Evolutionary conservation across 2,329 filamentous ascomycete genomes (phyloP), one percentile per base, ranked within the genome.

Genomic region (Paraphoma chrysanthemicola): DNA sequence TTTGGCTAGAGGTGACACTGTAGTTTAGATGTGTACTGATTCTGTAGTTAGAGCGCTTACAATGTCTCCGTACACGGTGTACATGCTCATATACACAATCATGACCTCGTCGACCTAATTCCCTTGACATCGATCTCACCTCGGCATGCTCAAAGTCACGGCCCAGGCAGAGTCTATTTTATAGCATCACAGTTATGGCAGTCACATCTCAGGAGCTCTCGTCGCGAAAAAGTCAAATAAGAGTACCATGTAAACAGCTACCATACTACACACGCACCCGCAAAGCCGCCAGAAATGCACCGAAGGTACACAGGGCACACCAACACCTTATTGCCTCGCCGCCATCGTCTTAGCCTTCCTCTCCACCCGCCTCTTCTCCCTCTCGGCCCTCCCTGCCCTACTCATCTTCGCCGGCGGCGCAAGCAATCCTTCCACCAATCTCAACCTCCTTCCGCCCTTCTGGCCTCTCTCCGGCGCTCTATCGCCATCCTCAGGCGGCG

Each of bases 401-500:
- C 28, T 18, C n/a, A 38, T 12, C 33, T n/a, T 47, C 36, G n/a
- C 12, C 33, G 53, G 53, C n/a, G 43, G 38, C 42, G 23, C 31
- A 12, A 54, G 29, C n/a, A 41, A 28, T 4, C 36, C 43, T 23
- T 50, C 14, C 23, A 4, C 28, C 5, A 31, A 9, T 33, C 18
- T 33, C 42, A 50, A n/a, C 16, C 31, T 45, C 33, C 12, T 28
- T 3, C 29, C 33, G 1, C 47, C 47, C 17, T 17, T 45, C 28
- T 54, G 41, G n/a, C 53, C 47, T 6, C 28, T 46, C 43, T 46
- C 7, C 9, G 42, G 31, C 43, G 12, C 9, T 16, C 46, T 41
- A 9, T 50, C n/a, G 9, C 53, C 53, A 42, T 54, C 53, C 12
- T 54, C 53, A 8, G 53, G 53, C 4, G 42, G 14, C 33, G 53